phyloP scores from a whole-genome alignment of 1,284 basidiomycete genomes.

The Heterobasidion parviporum region DNA sequence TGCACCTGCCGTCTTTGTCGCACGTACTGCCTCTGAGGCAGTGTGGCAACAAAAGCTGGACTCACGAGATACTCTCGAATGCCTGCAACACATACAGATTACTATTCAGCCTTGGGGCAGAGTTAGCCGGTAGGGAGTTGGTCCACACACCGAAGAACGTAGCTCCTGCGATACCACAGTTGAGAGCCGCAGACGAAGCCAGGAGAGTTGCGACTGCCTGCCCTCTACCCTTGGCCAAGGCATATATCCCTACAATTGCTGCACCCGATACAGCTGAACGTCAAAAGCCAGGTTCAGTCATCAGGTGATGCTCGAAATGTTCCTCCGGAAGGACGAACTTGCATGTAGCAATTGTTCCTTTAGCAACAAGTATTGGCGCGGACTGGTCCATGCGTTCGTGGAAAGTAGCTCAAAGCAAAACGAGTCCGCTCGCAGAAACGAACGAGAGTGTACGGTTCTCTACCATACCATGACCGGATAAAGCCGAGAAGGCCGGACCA shows the following conservation, averaged over 20 bases:
- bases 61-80: conserved; percentile 58
- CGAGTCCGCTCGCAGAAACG: no score
- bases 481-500: no score
- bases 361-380: conserved; percentile 39
- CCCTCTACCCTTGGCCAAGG: conserved; percentile 25
- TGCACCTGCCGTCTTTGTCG: conserved; percentile 28
- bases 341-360: conserved; percentile 59
- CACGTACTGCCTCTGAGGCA: conserved; percentile 23
- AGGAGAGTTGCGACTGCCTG: conserved; percentile 18
- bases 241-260: conserved; percentile 46
- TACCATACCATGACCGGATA: no score
- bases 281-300: conserved; percentile 11
- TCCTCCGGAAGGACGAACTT: conserved; percentile 50
- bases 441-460: no score
- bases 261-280: conserved; percentile 40
- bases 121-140: neutral
- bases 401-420: no score
- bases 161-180: conserved; percentile 56
- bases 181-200: conserved; percentile 47
- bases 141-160: conserved; percentile 60
- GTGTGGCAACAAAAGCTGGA: conserved; percentile 38
- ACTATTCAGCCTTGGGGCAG: neutral
- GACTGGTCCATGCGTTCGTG: conserved; percentile 24
- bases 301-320: neutral
- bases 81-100: conserved; percentile 27